A percentile compares a stretch with the other conserved stretches of the same genome.
phyloP scores from a whole-genome alignment of 2,329 filamentous ascomycete species.

The Diaporthe humulicola region DNA sequence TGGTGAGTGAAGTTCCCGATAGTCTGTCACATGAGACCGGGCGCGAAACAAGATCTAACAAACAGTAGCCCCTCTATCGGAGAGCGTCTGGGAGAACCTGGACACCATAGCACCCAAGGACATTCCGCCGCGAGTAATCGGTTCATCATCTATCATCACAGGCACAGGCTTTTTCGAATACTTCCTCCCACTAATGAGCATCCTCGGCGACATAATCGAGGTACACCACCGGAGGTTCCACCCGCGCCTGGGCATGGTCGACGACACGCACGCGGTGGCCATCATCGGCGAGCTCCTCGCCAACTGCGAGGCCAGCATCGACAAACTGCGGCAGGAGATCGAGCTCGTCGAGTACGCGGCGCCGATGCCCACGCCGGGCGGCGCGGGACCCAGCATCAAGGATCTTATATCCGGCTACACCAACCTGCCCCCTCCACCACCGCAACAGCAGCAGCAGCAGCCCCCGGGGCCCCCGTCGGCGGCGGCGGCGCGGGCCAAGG shows the following conservation, averaged over 20 bases:
- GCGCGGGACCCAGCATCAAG: slow-evolving; percentile 42
- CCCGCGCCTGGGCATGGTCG: slow-evolving; percentile 55
- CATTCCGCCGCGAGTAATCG: slow-evolving; percentile 51
- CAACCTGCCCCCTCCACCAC: slow-evolving; percentile 1
- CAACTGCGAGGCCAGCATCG: slow-evolving; percentile 55
- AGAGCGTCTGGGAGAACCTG: slow-evolving; percentile 56
- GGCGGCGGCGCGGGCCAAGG: slow-evolving; percentile 36
- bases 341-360: slow-evolving; percentile 35
- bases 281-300: slow-evolving; percentile 53
- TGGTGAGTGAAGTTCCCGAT: slow-evolving; percentile 42
- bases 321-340: slow-evolving; percentile 46
- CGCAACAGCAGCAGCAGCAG: no score
- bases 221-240: slow-evolving; percentile 59
- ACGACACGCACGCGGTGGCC: slow-evolving; percentile 50
- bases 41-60: slow-evolving; percentile 21
- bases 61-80: slow-evolving; percentile 53
- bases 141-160: slow-evolving; percentile 54
- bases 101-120: slow-evolving; percentile 48
- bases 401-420: slow-evolving; percentile 42
- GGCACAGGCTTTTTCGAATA: slow-evolving; percentile 63
- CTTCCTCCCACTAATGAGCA: slow-evolving; percentile 63
- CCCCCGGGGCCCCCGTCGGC: no score
- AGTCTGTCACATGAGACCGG: not conserved
- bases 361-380: slow-evolving; percentile 17
- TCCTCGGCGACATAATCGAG: slow-evolving; percentile 63